Evolutionary conservation across 139 green algal genomes (phyloP).

Genomic region (Closterium sp.): DNA sequence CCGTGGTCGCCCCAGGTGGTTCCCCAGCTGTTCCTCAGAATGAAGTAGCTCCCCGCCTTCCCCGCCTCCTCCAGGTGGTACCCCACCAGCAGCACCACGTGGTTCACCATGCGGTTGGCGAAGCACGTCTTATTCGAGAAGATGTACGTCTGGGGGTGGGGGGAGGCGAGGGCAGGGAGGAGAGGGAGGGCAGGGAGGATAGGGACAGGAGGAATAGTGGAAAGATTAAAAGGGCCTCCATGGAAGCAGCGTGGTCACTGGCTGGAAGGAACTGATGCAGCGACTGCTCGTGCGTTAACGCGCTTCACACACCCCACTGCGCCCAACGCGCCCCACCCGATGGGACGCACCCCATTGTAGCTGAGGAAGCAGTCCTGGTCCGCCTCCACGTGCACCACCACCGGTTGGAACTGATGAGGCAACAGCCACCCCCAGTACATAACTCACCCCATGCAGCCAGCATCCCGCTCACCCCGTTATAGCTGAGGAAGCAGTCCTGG

Average conservation of each 20-base stretch:
- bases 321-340: too few relatives aligned
- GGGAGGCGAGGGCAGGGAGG: not conserved
- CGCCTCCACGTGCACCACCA: not conserved
- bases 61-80: not conserved
- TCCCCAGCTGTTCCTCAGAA: not conserved
- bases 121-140: not conserved
- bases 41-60: not conserved
- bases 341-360: too few relatives aligned
- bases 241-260: too few relatives aligned
- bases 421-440: too few relatives aligned
- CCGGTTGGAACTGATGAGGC: not conserved
- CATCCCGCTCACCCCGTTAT: not conserved
- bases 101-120: slow-evolving; percentile 2
- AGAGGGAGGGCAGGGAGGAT: too few relatives aligned
- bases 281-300: too few relatives aligned
- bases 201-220: too few relatives aligned
- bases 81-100: slow-evolving; percentile 3
- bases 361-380: too few relatives aligned
- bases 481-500: not conserved
- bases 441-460: not conserved
- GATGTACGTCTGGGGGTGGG: not conserved
- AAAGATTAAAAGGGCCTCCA: too few relatives aligned
- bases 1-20: not conserved
- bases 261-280: too few relatives aligned
- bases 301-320: too few relatives aligned